Evolutionary conservation across 805 yeast species (phyloP).

Genomic region (Starmera caribaea): DNA sequence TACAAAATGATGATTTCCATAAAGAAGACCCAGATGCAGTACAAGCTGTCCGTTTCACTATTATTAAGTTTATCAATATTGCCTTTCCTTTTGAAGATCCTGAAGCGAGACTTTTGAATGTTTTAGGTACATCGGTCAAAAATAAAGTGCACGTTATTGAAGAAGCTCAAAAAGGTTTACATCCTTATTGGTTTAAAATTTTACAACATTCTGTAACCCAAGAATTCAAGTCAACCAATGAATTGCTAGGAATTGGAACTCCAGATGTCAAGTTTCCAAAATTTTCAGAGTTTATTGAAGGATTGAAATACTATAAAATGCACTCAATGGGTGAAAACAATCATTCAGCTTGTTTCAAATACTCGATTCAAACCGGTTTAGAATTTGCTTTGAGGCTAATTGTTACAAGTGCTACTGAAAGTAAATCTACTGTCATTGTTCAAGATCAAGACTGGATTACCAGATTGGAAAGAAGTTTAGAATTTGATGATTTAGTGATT

Average conservation of each 20-base stretch:
- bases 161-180: constrained; percentile 70
- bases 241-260: constrained; percentile 30
- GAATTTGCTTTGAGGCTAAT: constrained; percentile 48
- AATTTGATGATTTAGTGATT: constrained; percentile 47
- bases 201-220: constrained; percentile 34
- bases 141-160: constrained; percentile 70
- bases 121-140: constrained; percentile 47
- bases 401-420: constrained; percentile 54
- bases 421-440: constrained; percentile 43
- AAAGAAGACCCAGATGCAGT: constrained; percentile 21
- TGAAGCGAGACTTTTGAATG: constrained; percentile 55
- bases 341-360: constrained; percentile 19
- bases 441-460: constrained; percentile 69
- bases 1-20: constrained; percentile 24
- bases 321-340: constrained; percentile 17
- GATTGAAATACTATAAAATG: constrained; percentile 12
- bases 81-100: constrained; percentile 60
- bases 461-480: constrained; percentile 60
- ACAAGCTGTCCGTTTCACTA: constrained; percentile 49
- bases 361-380: constrained; percentile 32
- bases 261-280: constrained; percentile 40
- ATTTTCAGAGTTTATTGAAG: constrained; percentile 31
- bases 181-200: constrained; percentile 72
- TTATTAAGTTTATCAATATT: constrained; percentile 55
- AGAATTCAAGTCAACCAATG: constrained; percentile 34